Base-by-base conservation (phyloP, 2,329 filamentous ascomycete species). In the Arthrocladium fulminans region DNA sequence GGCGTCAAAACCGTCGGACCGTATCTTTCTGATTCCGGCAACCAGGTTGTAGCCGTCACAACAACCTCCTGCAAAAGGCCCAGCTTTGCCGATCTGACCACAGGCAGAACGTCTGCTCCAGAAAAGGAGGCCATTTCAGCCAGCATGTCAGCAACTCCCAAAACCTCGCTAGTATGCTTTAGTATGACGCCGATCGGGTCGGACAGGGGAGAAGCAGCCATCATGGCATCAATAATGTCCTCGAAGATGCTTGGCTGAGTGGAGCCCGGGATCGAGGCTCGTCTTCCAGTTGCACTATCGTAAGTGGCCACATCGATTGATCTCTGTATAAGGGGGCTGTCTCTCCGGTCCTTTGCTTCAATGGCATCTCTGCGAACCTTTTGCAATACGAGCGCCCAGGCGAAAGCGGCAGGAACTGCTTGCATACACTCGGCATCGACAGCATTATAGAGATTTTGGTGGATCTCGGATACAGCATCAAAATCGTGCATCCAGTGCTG, bases 371-470 rank as follows among this genome's bases (percentile, higher is more conserved):
- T 68, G 55, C 80, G 79, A 68, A 92, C 79, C 22, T 77, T 74
- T 59, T 84, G 78, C 8, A 89, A 72, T 22, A 95, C 77, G 41
- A 90, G 71, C 3, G 83, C 80, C 89, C 89, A 97, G 2, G 85
- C 79, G 56, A 94, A 85, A 17, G 87, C 76, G 15, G 86, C 80
- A 1, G 87, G 86, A 48, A 79, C 80, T 17, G 85, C 84, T 29
- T 79, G 78, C 30, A 73, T 70, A n/a, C 78, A 72, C 13, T 75
- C 75, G 17, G 67, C 61, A 23, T 73, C 73, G 10, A 79, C 75
- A 6, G 81, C 78, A 48, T 73, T 70, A 20, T 83, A 67, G 27
- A 95, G 73, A n/a, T 83, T 76, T 45, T 77, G 76, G 57, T 90
- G 87, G 12, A 95, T 76, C 47, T 81, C 76, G 42, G 79, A 75